These are phyloP conservation scores for Luffa acutangula DNA, from an alignment of 306 rosid species.

Conservation along the genomic window DNA sequence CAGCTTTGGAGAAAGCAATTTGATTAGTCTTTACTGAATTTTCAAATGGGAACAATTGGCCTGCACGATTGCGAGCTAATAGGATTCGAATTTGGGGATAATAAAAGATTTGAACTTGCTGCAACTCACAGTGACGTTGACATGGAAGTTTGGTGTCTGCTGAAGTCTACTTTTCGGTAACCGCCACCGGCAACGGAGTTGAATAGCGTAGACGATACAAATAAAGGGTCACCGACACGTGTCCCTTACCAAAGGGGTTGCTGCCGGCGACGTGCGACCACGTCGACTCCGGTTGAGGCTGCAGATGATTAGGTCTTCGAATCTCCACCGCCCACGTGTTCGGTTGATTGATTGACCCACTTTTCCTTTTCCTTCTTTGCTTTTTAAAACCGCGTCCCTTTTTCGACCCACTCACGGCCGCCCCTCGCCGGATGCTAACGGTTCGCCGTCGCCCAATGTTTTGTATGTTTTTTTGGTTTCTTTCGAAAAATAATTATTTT, in stretches of 20 bases:
- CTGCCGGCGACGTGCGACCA: conserved; percentile 7
- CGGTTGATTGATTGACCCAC: background rate
- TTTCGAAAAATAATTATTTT: too few relatives aligned
- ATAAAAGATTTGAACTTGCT: background rate
- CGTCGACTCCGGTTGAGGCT: background rate
- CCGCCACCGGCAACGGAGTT: background rate
- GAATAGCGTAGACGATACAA: background rate
- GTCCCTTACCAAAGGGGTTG: background rate
- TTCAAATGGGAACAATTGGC: background rate
- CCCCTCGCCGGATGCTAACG: background rate
- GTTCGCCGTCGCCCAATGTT: background rate
- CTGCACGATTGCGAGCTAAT: background rate
- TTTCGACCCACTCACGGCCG: background rate
- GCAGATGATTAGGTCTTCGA: background rate
- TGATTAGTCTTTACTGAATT: background rate
- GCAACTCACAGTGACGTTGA: background rate
- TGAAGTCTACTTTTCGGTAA: background rate
- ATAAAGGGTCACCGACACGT: background rate
- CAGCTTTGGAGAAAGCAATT: background rate
- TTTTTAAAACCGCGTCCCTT: background rate
- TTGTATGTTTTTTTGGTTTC: background rate
- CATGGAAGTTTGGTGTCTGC: background rate
- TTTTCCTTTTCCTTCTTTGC: background rate
- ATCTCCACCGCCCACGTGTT: conserved; percentile 1
- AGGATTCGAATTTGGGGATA: background rate